Base-by-base conservation (phyloP, 768 basidiomycete species). In the Dioszegia hungarica region DNA sequence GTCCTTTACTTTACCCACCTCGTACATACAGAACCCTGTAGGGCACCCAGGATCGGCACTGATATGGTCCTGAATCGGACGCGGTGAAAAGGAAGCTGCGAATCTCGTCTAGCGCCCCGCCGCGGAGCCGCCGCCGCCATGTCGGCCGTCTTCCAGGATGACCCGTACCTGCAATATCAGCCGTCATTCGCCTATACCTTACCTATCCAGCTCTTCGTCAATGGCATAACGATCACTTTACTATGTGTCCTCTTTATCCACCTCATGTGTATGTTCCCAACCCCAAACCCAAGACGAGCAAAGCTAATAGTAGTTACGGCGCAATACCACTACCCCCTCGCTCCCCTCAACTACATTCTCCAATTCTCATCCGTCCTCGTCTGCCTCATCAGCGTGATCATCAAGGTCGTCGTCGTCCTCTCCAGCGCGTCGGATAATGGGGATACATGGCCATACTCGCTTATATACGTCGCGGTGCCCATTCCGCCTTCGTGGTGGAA, bases 321-420 rank as follows among this genome's bases (percentile, higher is more conserved):
- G 0, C 90, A 94, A 72, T 97, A 94, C 63, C 95, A 99, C 75
- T 89, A 88, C 82, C 90, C 91, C 0, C 85, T 99, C 37, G 90
- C 92, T 0, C 87, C 86, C 5, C 82, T 89, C 68, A 99, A 99
- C 78, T 99, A 89, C 76, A 80, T 85, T 51, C 84, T 97, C 31
- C 95, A 98, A 74, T 73, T 98, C 19, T 84, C 85, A 2, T 90
- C 89, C 8, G 90, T 92, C 25, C 79, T 82, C 31, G 85, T 87
- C 2, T 84, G 94, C 20, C 82, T 95, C 56, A 81, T 87, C 33
- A 87, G 86, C 15, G 81, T 87, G 52, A 81, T 85, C 44, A 87
- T 89, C 9, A 89, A 87, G 1, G 79, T 93, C 44, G 83, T 85
- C 69, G 82, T 91, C 63, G 81, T 94, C 19, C 79, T 94, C 5